A percentile compares a stretch with the other conserved stretches of the same genome.
These are phyloP conservation scores for Eremothecium coryli DNA, from an alignment of 1,139 yeast species.

Conservation along the genomic window DNA sequence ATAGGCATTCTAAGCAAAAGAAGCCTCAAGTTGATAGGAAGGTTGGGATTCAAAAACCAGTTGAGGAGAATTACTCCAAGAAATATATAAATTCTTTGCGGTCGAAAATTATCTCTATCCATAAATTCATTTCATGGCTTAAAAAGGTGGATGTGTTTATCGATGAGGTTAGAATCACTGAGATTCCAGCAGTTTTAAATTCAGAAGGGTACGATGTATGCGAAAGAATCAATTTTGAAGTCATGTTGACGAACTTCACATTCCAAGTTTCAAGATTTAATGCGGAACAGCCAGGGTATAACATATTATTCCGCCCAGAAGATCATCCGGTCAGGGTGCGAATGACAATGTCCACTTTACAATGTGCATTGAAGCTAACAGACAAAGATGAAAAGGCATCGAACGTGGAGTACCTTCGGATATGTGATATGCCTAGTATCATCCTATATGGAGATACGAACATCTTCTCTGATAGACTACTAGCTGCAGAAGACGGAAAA, in stretches of 20 bases:
- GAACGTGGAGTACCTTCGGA: constrained; percentile 30
- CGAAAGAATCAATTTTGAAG: constrained; percentile 16
- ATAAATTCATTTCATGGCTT: neutral
- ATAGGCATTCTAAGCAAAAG: neutral
- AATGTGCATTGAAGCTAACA: constrained; percentile 33
- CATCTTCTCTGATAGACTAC: constrained; percentile 38
- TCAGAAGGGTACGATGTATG: constrained; percentile 17
- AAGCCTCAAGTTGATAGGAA: neutral
- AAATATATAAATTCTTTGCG: neutral
- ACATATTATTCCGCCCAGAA: constrained; percentile 41
- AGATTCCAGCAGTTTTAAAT: constrained; percentile 19
- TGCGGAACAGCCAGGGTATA: constrained; percentile 47
- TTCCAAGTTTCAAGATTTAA: constrained; percentile 24
- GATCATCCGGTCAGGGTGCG: constrained; percentile 50
- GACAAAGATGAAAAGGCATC: constrained; percentile 14
- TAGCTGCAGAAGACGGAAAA: constrained; percentile 29
- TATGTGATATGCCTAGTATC: constrained; percentile 45
- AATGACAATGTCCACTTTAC: constrained; percentile 35
- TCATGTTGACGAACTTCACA: constrained; percentile 23
- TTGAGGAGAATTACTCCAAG: neutral
- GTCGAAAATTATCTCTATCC: constrained; percentile 1
- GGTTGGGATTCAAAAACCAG: neutral
- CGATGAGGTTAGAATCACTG: constrained; percentile 18
- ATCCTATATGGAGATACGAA: constrained; percentile 50
- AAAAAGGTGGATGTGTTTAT: constrained; percentile 8